Evolutionary conservation across 352 stramenopile genomes (phyloP), one percentile per base, ranked within the genome.

Genomic region (Globisporangium solare): DNA sequence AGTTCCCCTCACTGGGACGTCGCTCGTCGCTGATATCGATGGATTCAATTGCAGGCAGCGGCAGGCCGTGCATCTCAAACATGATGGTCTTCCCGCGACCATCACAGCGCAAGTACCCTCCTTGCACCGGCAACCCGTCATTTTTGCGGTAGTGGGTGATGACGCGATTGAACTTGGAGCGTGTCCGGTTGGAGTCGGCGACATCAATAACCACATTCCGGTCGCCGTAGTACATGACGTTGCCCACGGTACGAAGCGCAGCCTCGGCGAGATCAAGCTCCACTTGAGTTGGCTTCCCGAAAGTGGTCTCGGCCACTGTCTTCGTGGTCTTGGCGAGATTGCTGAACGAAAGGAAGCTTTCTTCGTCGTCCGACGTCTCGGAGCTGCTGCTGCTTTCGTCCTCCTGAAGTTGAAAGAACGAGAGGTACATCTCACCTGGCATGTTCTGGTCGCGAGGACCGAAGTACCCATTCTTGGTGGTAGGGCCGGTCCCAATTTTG

Each of bases 141-240:
- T 76, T 79, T 64, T 92, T 91, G 57, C 76, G 76, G 37, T 83
- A 89, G 53, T 90, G 79, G 13, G 82, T 92, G 47, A 94, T 78
- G 21, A 94, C 74, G 32, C 79, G 82, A 37, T 94, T 91, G 59
- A 94, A 91, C 63, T 90, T 92, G 41, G 78, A 89, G 20, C 80
- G 78, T 22, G 86, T 62, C 8, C 84, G 82, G 49, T 94, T 92
- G 54, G 82, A 92, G 63, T 94, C 78, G 1, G 71, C 80, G 8
- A 94, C 81, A 51, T 91, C 76, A 42, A 94, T 89, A 24, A 90
- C 74, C 11, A 94, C 61, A 42, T 92, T 90, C 0, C 57, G 56
- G 59, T 94, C 82, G 14, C 80, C 82, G 52, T 90, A 92, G 61
- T 88, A 92, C 51, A 94, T 70, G 15, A 92, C 75, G 49, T 76